These are phyloP conservation scores for Diaporthe citri DNA, from an alignment of 2,329 filamentous ascomycete species.

Conservation along the genomic window DNA sequence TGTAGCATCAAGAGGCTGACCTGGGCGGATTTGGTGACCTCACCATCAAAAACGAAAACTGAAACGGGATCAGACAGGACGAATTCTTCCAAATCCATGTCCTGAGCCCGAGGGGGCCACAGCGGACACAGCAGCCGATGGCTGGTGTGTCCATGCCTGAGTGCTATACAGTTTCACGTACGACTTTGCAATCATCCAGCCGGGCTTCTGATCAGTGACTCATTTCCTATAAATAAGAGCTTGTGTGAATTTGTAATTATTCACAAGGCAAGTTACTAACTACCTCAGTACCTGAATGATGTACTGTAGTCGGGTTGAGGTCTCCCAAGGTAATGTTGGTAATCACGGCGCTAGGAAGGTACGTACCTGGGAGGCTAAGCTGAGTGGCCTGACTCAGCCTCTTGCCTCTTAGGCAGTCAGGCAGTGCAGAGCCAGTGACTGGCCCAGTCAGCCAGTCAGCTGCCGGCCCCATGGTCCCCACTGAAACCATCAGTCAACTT, in stretches of 20 bases:
- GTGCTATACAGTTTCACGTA: not conserved
- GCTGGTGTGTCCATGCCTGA: not conserved
- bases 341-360: not conserved
- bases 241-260: not conserved
- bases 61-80: no score
- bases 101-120: not conserved
- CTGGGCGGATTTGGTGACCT: not conserved
- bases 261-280: not conserved
- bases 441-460: not conserved
- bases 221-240: not conserved
- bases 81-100: not conserved
- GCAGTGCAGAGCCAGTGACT: not conserved
- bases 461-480: not conserved
- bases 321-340: not conserved
- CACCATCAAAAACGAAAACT: not conserved
- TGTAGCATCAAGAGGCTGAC: not conserved
- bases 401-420: not conserved
- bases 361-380: not conserved
- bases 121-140: not conserved
- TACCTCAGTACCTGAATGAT: not conserved
- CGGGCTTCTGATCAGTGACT: not conserved
- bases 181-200: not conserved
- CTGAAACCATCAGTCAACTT: constrained; percentile 5
- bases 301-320: not conserved
- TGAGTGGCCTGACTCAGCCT: constrained; percentile 5